Evolutionary conservation across 2,329 filamentous ascomycete genomes (phyloP), one percentile per base, ranked within the genome.

Genomic region (Xylaria sp.): DNA sequence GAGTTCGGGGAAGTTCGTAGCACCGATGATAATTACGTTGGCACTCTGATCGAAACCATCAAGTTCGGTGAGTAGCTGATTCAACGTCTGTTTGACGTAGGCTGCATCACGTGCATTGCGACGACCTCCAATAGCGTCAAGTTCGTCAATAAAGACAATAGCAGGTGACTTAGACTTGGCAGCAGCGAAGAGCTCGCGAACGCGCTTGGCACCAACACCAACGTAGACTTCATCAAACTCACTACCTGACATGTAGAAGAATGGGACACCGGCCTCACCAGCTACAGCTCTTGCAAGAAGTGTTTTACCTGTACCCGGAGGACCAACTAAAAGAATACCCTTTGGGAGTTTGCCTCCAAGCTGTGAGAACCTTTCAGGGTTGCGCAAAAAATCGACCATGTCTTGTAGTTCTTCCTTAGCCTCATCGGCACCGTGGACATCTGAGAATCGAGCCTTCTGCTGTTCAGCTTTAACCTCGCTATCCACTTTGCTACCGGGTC

Each of bases 161-260:
- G 93, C 88, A 29, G 95, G 95, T 2, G 94, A 90, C 82, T 98
- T 97, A 70, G 85, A 80, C 72, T 94, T 92, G 71, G 95, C 95
- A 63, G 92, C 89, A 51, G 85, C 82, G 79, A 97, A 97, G n/a
- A 97, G 87, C 69, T 97, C 96, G 66, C 96, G 93, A 55, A 99
- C 95, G 76, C 96, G 92, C 85, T 99, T 97, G 51, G 94, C 94
- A 77, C 94, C 94, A 61, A 99, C 96, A 77, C 96, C 96, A 39
- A 99, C 96, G 76, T 97, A 99, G 59, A 99, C 91, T 80, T 99
- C 96, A 76, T 99, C 96, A 77, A 99, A 99, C 79, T 99, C 96
- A 65, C 93, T 97, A 57, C 96, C 96, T 76, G 96, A 99, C 95
- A 99, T 98, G 86, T 97, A 99, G 86, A 98, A 99, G 86, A 99